Percentiles rank a stretch among this genome's conserved stretches.
phyloP scores from a whole-genome alignment of 1,284 basidiomycete species.

The Puccinia coronata region DNA sequence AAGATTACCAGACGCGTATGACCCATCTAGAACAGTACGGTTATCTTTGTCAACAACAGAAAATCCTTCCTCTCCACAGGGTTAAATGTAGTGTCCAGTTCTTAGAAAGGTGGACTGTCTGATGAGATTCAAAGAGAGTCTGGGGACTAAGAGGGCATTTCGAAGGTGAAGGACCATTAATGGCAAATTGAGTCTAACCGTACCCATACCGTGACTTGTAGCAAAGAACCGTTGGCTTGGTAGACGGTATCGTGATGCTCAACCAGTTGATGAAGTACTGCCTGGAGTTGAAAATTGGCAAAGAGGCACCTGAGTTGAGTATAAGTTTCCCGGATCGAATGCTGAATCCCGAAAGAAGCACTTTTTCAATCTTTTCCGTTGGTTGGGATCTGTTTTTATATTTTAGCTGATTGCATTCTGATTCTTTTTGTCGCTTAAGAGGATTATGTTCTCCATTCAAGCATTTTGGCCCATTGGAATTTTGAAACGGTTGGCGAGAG shows the following conservation, averaged over 20 bases:
- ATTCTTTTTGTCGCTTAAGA: no score
- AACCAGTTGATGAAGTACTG: background rate
- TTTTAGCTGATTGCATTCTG: slow-evolving; percentile 1
- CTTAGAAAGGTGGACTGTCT: background rate
- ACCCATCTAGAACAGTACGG: background rate
- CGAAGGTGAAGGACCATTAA: background rate
- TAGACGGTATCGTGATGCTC: background rate
- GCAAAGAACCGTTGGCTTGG: background rate
- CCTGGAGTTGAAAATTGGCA: background rate
- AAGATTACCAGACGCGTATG: background rate
- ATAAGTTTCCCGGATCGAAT: background rate
- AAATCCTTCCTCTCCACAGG: background rate
- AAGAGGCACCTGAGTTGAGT: background rate
- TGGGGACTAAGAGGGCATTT: background rate
- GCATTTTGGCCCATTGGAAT: background rate
- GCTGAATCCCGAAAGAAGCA: background rate
- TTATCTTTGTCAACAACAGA: background rate
- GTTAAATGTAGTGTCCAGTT: background rate
- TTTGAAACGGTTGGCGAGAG: background rate
- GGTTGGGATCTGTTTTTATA: background rate
- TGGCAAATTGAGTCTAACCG: background rate
- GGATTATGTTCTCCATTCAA: background rate
- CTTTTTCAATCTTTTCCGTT: background rate
- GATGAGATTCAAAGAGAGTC: background rate
- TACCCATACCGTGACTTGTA: background rate